A percentile compares a stretch with the other conserved stretches of the same genome.
Conservation (phyloP, 2,329 filamentous ascomycete species). For the Ophiobolus disseminans region DNA sequence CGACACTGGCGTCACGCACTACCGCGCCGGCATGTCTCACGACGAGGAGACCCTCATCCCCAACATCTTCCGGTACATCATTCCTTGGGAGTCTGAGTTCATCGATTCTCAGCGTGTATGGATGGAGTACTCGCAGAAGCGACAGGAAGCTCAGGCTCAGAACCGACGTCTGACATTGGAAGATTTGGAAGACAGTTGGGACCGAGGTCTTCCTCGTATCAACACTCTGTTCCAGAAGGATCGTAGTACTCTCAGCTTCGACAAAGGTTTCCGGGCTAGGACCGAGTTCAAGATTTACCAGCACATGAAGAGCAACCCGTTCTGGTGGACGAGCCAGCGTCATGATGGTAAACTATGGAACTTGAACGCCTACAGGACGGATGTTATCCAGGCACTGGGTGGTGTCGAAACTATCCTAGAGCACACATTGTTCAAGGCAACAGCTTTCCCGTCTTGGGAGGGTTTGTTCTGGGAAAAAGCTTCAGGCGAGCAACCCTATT, state of each 20-base stretch:
- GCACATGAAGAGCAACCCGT: constrained; percentile 98
- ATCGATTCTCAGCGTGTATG: constrained; percentile 98
- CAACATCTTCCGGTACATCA: constrained; percentile 99
- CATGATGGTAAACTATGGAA: constrained; percentile 99
- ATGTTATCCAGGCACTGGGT: constrained; percentile 94
- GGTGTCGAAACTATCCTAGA: constrained; percentile 98
- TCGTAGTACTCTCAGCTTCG: constrained; percentile 92
- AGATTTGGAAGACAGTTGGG: constrained; percentile 98
- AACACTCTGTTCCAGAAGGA: constrained; percentile 99
- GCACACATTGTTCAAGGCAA: constrained; percentile 95
- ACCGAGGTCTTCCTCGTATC: constrained; percentile 94
- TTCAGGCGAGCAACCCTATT: constrained; percentile 42
- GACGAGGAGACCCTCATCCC: constrained; percentile 97
- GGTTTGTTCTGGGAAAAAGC: constrained; percentile 89
- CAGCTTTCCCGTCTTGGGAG: constrained; percentile 96
- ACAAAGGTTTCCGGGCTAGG: constrained; percentile 95
- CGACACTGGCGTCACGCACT: constrained; percentile 95
- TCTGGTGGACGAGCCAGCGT: constrained; percentile 98
- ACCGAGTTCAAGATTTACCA: constrained; percentile 99
- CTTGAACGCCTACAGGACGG: constrained; percentile 91
- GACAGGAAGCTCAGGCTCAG: constrained; percentile 94
- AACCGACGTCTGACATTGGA: constrained; percentile 93
- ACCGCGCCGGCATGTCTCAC: constrained; percentile 96
- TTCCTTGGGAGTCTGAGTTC: constrained; percentile 98
- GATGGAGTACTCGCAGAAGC: constrained; percentile 99